Evolutionary conservation across 306 rosid species (phyloP), one percentile per base, ranked within the genome.

Genomic region (Medicago ruthenica): DNA sequence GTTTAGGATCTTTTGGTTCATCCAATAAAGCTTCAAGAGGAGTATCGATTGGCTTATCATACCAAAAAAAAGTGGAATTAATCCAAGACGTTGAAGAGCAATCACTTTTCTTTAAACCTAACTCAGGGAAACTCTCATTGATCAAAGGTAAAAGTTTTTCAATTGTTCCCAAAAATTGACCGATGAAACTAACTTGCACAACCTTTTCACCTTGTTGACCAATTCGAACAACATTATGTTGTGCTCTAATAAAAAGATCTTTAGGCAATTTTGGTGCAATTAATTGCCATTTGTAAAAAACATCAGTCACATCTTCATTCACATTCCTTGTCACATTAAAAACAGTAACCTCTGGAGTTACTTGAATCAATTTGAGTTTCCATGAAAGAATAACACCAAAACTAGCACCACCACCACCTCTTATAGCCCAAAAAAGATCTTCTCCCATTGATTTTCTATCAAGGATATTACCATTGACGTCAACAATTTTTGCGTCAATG

Each of bases 361-460:
- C 87, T 1, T 84, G 44, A 39, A 91, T 87, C 71, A 91, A 42
- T 50, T 75, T 57, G 11, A 91, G 41, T 17, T 70, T 88, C 89
- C 88, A 91, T 0, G 98, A 58, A 6, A 91, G 58, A 22, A 89
- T 59, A 2, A 91, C 93, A 0, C 93, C 89, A 12, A 93, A 93
- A 71, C 93, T 89, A 0, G 88, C 85, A 9, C 70, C 85, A 6
- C 88, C 88, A n/a, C 81, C 85, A 16, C 85, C 88, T 64, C 83
- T 5, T 1, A 81, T 78, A 12, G 85, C 88, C 88, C 83, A 81
- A 78, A 85, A 85, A 0, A 81, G 7, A 64, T 85, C 81, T 36
- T 85, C 79, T 4, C 83, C 88, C 83, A 81, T 85, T 3, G 79
- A 37, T 34, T 65, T 70, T 70, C 83, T 75, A 0, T 81, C 57